Conservation (phyloP, 768 basidiomycete genomes). For the Mycena venus region DNA sequence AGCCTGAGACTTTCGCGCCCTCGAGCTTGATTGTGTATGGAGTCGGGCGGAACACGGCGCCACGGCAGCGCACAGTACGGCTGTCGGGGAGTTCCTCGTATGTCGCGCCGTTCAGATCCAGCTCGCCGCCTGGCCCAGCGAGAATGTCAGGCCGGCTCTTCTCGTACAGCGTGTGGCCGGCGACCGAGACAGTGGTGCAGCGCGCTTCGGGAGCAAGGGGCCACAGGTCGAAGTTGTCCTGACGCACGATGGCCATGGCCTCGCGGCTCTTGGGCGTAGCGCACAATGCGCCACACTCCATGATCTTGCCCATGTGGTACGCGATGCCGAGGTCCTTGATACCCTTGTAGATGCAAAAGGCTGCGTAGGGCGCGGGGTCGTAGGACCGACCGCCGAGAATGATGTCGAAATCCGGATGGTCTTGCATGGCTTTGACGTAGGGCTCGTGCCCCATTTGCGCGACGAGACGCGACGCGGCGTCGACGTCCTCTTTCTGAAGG, state of each 20-base stretch:
- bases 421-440: neutral
- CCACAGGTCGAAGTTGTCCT: neutral
- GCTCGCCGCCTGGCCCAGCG: neutral
- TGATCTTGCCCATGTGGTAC: neutral
- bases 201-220: neutral
- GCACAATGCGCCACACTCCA: neutral
- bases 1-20: neutral
- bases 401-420: neutral
- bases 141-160: neutral
- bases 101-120: neutral
- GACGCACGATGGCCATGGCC: neutral
- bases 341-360: neutral
- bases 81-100: neutral
- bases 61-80: neutral
- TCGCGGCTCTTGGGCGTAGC: neutral
- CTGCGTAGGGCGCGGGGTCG: neutral
- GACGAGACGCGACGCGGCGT: neutral
- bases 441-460: neutral
- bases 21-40: neutral
- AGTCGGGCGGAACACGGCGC: neutral
- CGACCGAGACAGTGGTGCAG: neutral
- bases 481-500: neutral
- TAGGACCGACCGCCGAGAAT: neutral
- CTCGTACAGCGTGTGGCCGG: neutral
- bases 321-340: neutral